Percentiles rank a stretch among this genome's conserved stretches.
Evolutionary conservation across 179 eudicot genomes (phyloP).

Genomic region (Patellifolia procumbens): DNA sequence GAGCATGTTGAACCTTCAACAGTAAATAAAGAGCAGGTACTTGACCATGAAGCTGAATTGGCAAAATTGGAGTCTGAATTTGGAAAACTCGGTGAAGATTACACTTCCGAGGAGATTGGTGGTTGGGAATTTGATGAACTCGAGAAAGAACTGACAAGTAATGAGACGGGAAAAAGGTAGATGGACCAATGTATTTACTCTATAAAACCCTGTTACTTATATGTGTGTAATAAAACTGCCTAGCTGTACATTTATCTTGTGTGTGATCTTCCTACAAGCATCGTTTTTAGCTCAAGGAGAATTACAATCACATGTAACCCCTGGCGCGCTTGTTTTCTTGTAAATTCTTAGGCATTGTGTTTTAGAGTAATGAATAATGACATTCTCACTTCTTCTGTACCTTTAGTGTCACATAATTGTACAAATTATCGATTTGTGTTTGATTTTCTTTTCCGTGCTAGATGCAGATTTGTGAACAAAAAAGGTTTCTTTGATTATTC

Average conservation of each 20-base stretch:
- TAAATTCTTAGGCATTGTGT: conserved; percentile 25
- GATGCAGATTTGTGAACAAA: conserved; percentile 11
- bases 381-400: conserved; percentile 4
- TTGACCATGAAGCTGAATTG: conserved; percentile 85
- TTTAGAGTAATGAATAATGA: background rate
- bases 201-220: conserved; percentile 13
- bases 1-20: conserved; percentile 38
- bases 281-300: conserved; percentile 26
- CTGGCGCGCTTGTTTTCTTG: conserved; percentile 18
- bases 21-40: conserved; percentile 43
- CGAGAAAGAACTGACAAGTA: conserved; percentile 66
- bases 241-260: conserved; percentile 21
- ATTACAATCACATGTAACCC: conserved; percentile 21
- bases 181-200: conserved; percentile 23
- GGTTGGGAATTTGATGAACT: conserved; percentile 99
- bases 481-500: background rate
- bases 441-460: background rate
- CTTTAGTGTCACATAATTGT: conserved; percentile 8
- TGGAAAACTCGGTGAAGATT: conserved; percentile 64
- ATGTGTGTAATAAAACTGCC: conserved; percentile 12
- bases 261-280: conserved; percentile 19
- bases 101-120: conserved; percentile 76
- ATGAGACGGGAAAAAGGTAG: conserved; percentile 36
- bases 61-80: conserved; percentile 93
- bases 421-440: background rate